These are phyloP conservation scores for Apiospora aurea DNA, from an alignment of 2,329 filamentous ascomycete genomes.

Conservation along the genomic window DNA sequence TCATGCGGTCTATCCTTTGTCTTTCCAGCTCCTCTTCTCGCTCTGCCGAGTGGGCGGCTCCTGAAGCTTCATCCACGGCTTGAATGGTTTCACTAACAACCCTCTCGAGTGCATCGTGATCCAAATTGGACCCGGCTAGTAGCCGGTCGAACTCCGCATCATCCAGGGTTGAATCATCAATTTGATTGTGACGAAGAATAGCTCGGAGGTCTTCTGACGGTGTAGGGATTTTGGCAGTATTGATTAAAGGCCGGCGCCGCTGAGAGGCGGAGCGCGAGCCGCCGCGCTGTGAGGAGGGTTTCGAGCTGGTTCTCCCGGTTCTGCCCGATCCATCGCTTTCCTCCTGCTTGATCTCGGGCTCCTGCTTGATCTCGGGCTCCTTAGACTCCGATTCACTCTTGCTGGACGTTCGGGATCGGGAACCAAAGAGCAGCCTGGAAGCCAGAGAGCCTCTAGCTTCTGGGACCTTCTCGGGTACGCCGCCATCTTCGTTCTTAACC, in stretches of 20 bases:
- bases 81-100: slow-evolving; percentile 37
- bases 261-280: slow-evolving; percentile 49
- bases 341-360: background rate
- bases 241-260: slow-evolving; percentile 54
- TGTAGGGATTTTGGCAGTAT: slow-evolving; percentile 60
- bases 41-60: background rate
- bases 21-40: slow-evolving; percentile 35
- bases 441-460: slow-evolving; percentile 24
- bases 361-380: slow-evolving; percentile 1
- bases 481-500: slow-evolving; percentile 34
- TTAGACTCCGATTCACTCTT: slow-evolving; percentile 7
- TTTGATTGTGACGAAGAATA: slow-evolving; percentile 59
- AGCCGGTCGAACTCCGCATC: slow-evolving; percentile 57
- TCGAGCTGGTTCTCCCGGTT: slow-evolving; percentile 27
- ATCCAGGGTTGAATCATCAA: slow-evolving; percentile 67
- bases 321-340: slow-evolving; percentile 23
- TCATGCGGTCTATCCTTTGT: slow-evolving; percentile 55
- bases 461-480: slow-evolving; percentile 21
- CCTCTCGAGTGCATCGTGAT: slow-evolving; percentile 38
- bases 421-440: slow-evolving; percentile 18
- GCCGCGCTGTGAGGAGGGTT: slow-evolving; percentile 39
- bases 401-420: background rate
- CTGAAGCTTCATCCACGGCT: slow-evolving; percentile 33
- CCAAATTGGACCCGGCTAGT: slow-evolving; percentile 47
- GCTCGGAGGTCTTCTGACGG: slow-evolving; percentile 63